Percentiles rank a stretch among this genome's conserved stretches.
Conservation (phyloP, 306 rosid species). For the Citrullus mucosospermus region DNA sequence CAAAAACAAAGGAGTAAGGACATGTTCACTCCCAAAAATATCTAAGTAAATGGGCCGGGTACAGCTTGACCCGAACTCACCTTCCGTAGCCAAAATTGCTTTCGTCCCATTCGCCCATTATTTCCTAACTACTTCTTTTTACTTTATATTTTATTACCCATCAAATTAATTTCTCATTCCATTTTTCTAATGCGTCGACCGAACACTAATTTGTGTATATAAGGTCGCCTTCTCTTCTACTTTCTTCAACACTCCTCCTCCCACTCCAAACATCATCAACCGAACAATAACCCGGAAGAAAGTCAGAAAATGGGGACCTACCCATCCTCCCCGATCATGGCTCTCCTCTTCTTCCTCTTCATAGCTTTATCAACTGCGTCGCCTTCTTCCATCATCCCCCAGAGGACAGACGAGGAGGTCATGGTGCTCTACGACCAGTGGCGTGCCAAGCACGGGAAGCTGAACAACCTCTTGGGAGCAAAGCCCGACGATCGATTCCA, state of each 20-base stretch:
- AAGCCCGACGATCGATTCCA: slow-evolving; percentile 65
- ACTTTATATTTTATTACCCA: background rate
- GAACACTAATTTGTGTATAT: slow-evolving; percentile 11
- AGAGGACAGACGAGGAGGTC: slow-evolving; percentile 46
- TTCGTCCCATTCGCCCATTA: background rate
- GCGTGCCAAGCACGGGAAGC: slow-evolving; percentile 51
- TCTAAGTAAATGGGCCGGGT: background rate
- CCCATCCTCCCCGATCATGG: slow-evolving; percentile 21
- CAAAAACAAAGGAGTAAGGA: background rate
- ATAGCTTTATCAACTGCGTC: slow-evolving; percentile 39
- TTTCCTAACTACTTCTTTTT: background rate
- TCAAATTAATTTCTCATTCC: background rate
- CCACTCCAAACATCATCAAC: background rate
- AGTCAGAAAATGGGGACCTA: slow-evolving; percentile 29
- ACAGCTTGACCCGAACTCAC: background rate
- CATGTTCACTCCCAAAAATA: background rate
- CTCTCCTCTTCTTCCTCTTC: slow-evolving; percentile 18
- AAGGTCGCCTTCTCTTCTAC: slow-evolving; percentile 14
- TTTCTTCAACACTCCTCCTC: background rate
- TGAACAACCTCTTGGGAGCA: slow-evolving; percentile 48
- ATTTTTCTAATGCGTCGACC: background rate
- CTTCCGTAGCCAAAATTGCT: background rate
- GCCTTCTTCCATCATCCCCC: slow-evolving; percentile 59
- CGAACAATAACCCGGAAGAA: background rate
- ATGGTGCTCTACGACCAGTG: slow-evolving; percentile 57